These are phyloP conservation scores for Tolypocladium endophyticum DNA, from an alignment of 2,329 filamentous ascomycete species.

Conservation along the genomic window DNA sequence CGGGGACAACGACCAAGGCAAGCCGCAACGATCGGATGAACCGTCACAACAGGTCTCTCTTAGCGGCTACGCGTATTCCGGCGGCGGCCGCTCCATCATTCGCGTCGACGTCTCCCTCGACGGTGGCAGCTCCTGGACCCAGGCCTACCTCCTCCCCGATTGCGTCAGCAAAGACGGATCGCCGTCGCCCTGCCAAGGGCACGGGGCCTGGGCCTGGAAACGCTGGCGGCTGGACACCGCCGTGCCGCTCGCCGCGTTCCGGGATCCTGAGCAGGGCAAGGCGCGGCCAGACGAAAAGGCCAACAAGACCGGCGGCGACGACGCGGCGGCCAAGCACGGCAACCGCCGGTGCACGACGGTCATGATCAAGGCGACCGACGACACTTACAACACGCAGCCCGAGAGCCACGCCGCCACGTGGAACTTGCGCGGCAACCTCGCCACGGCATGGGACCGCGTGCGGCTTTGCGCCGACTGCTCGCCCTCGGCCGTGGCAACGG, in stretches of 20 bases:
- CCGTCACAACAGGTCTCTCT: constrained; percentile 25
- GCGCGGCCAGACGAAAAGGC: constrained; percentile 3
- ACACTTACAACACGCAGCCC: constrained; percentile 56
- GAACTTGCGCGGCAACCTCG: constrained; percentile 54
- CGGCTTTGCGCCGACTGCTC: constrained; percentile 23
- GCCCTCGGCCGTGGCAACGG: not conserved
- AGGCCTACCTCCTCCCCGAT: constrained; percentile 48
- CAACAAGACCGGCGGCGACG: not conserved
- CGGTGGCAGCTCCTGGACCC: constrained; percentile 52
- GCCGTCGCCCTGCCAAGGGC: constrained; percentile 23
- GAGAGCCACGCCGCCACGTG: constrained; percentile 49
- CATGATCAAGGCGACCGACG: constrained; percentile 56
- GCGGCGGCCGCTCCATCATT: constrained; percentile 53
- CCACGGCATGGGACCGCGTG: constrained; percentile 57
- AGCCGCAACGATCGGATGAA: not conserved
- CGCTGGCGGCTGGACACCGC: constrained; percentile 47
- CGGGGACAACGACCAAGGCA: not conserved
- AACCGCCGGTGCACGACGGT: constrained; percentile 35
- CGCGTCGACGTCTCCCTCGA: constrained; percentile 59
- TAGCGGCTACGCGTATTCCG: constrained; percentile 57
- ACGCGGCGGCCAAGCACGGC: constrained; percentile 5
- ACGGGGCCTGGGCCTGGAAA: constrained; percentile 53
- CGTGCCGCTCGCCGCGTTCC: constrained; percentile 25
- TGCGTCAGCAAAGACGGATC: constrained; percentile 17
- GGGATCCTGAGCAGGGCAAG: constrained; percentile 1